phyloP scores from a whole-genome alignment of 495 filamentous ascomycete species.

The Trichoderma erinaceum region DNA sequence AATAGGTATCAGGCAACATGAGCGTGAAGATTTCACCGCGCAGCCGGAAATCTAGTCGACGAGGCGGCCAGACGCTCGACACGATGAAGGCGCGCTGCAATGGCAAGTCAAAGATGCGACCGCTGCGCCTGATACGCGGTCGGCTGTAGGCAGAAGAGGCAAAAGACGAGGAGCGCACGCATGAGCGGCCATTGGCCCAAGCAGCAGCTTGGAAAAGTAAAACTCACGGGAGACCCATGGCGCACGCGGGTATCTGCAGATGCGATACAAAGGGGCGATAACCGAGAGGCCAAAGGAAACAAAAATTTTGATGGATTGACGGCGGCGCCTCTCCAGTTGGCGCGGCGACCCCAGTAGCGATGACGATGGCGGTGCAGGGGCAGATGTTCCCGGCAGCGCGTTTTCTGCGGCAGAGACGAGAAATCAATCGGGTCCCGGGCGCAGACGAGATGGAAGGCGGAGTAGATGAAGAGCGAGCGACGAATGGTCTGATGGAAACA shows the following conservation, averaged over 20 bases:
- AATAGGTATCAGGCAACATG: not conserved
- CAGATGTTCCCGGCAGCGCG: not conserved
- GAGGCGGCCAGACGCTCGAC: not conserved
- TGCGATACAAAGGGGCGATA: not conserved
- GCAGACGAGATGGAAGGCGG: not conserved
- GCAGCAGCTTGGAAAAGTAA: constrained; percentile 20
- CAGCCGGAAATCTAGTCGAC: not conserved
- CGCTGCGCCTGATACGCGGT: not conserved
- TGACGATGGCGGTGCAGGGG: not conserved
- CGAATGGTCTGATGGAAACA: constrained; percentile 8
- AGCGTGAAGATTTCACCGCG: not conserved
- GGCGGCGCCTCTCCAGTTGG: not conserved
- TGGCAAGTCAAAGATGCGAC: not conserved
- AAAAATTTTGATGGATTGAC: not conserved
- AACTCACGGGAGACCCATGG: constrained; percentile 81
- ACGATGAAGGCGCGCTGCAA: not conserved
- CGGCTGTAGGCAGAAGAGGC: not conserved
- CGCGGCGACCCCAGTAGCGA: not conserved
- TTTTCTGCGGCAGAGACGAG: not conserved
- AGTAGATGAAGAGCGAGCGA: not conserved
- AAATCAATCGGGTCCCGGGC: not conserved
- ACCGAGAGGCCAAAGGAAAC: not conserved
- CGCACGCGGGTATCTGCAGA: constrained; percentile 18
- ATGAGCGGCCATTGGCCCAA: constrained; percentile 1
- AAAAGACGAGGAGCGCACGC: not conserved